Evolutionary conservation across 1,284 basidiomycete species (phyloP).

Genomic region (Coriolopsis trogii): DNA sequence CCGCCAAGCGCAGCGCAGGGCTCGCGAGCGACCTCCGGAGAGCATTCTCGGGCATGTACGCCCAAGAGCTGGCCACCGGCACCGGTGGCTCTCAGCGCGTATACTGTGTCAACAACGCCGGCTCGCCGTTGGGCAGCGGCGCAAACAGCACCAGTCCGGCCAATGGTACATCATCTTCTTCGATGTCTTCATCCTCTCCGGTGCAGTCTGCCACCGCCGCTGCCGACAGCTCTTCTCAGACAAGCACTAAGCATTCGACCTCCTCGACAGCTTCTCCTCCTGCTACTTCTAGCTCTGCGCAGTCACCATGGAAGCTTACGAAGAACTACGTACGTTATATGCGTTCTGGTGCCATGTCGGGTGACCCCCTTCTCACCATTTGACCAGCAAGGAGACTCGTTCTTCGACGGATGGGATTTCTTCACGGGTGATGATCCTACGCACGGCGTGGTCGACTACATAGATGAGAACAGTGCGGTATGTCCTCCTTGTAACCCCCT

Average conservation of each 20-base stretch:
- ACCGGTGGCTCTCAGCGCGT: constrained; percentile 19
- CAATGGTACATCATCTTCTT: constrained; percentile 16
- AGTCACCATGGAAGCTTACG: constrained; percentile 34
- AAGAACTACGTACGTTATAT: constrained; percentile 31
- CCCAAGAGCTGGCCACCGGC: constrained; percentile 20
- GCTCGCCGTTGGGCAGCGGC: constrained; percentile 17
- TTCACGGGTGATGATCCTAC: constrained; percentile 79
- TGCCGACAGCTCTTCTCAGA: constrained; percentile 23
- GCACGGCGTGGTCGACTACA: constrained; percentile 67
- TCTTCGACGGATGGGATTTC: constrained; percentile 86
- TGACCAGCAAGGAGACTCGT: constrained; percentile 59
- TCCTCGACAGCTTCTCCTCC: constrained; percentile 18
- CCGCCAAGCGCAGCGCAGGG: constrained; percentile 52
- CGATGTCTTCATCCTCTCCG: constrained; percentile 10
- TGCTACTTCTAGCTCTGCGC: constrained; percentile 16
- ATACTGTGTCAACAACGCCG: constrained; percentile 32
- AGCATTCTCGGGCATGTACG: constrained; percentile 53
- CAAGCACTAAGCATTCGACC: constrained; percentile 23
- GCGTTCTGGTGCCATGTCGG: not conserved
- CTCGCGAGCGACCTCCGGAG: constrained; percentile 70
- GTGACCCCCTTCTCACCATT: constrained; percentile 3
- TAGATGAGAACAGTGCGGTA: constrained; percentile 60
- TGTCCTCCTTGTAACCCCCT: constrained; percentile 31
- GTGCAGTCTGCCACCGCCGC: constrained; percentile 16
- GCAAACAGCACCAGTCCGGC: constrained; percentile 14